A percentile compares a stretch with the other conserved stretches of the same genome.
Evolutionary conservation across 225 moss, liverwort and hornwort genomes (phyloP).

Genomic region (Sphagnum tenellum): DNA sequence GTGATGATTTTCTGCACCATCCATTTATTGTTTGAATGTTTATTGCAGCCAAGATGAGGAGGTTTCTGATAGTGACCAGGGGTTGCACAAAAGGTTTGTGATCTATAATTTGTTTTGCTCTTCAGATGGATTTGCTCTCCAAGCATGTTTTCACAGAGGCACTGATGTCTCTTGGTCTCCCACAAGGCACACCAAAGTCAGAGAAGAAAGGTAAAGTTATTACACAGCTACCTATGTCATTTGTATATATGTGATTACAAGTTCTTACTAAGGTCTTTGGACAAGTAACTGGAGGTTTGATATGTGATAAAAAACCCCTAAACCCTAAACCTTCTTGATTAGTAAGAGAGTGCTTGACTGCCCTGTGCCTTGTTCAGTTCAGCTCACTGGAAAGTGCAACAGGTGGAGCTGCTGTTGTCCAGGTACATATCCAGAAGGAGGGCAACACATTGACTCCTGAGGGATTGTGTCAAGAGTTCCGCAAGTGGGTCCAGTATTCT

Average conservation of each 20-base stretch:
- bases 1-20: neutral
- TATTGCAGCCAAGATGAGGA: slow-evolving; percentile 11
- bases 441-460: slow-evolving; percentile 10
- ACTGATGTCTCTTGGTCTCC: slow-evolving; percentile 28
- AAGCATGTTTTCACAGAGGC: slow-evolving; percentile 35
- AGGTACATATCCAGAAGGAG: slow-evolving; percentile 10
- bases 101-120: too few relatives aligned
- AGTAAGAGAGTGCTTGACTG: too few relatives aligned
- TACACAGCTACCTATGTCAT: too few relatives aligned
- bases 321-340: too few relatives aligned
- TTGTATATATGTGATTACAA: too few relatives aligned
- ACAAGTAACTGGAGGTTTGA: slow-evolving; percentile 5
- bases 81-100: too few relatives aligned
- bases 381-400: too few relatives aligned
- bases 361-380: too few relatives aligned
- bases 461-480: slow-evolving; percentile 23
- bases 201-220: neutral
- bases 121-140: slow-evolving; percentile 29
- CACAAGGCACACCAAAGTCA: slow-evolving; percentile 22
- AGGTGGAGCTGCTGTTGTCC: too few relatives aligned
- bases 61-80: too few relatives aligned
- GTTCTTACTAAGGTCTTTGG: neutral
- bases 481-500: slow-evolving; percentile 20
- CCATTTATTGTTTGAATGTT: too few relatives aligned
- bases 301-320: too few relatives aligned